Base-by-base conservation (phyloP, 805 yeast genomes). In the Candida ovalis region DNA sequence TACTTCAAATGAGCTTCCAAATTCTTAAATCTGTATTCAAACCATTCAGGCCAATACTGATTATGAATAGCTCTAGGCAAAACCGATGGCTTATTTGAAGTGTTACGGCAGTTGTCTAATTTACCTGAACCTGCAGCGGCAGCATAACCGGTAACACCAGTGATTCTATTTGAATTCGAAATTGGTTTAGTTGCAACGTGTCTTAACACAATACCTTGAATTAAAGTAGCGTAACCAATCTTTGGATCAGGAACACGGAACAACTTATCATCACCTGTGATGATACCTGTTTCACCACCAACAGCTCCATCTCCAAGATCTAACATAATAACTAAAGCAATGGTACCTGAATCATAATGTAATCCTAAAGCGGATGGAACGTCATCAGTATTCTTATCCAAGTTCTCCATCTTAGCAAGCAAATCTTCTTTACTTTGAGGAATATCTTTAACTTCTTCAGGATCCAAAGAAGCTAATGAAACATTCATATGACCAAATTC, bases 401-500 rank as follows among this genome's bases (percentile, higher is more conserved):
- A 57, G 32, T 53, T 55, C 36, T 49, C 45, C 42, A 54, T 49
- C 28, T 50, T 52, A 18, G 41, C 37, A 27, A 51, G 36, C 33
- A 55, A 49, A 28, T 52, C 56, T 3, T 59, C 60, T 30, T 52
- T 43, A 7, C 56, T 50, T 22, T 45, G 41, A 4, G 46, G 53
- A 4, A 28, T 40, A 9, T 46, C 32, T 17, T 45, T 38, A 8
- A 48, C 25, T 19, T 60, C 64, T 28, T 51, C 52, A 7, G 50
- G 54, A 39, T 59, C 54, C 24, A 42, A 38, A 25, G 62, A 48
- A 12, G 64, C 74, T 51, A 77, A 62, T 1, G 75, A 71, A 24
- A 76, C 64, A 58, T 80, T 80, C 35, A 73, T 66, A 46, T 76
- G 79, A 17, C 76, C 81, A 43, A 76, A 67, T 57, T 80, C 84